Base-by-base conservation (phyloP, 2,329 filamentous ascomycete species). In the Coniella vitis region DNA sequence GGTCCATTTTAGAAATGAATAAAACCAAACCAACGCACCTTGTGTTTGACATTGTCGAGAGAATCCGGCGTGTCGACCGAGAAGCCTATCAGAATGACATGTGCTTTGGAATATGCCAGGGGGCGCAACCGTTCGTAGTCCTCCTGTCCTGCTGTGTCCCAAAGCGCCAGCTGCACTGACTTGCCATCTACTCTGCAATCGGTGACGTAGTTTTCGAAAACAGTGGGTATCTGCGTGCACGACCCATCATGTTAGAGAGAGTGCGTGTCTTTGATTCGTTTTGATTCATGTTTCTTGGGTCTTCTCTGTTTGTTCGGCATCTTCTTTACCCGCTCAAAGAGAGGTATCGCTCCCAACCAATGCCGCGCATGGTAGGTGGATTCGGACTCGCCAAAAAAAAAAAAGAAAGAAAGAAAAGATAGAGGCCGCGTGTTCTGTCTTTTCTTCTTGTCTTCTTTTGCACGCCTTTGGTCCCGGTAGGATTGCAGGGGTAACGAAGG, bases 141-240 rank as follows among this genome's bases (percentile, higher is more conserved):
- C 77, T 98, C 93, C 69, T 98, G 93, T 53, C 93, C 93, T 45
- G 93, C 93, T n/a, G 93, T 98, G 82, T 98, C 93, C 93, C 93
- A 98, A 60, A 98, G 74, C 45, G 93, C 93, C 55, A 98, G 78
- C 72, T 98, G 93, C 35, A 98, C 93, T n/a, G 89, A 95, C 67
- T 95, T 95, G 62, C 93, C 93, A 65, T 98, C 93, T 53, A 98
- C 93, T 71, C 91, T 81, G 70, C 93, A 98, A 71, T 98, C 93
- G 59, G 93, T 98, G 56, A 98, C 93, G 63, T 98, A 98, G 72
- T 98, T 98, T 66, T 98, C 93, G 69, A 98, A 98, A 34, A 98
- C 93, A 40, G 93, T 98, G 1, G 93, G 93, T 45, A 95, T 90
- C 84, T 90, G 66, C 58, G 64, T 54, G 59, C 17, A 32, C 21